Evolutionary conservation across 371 early-diverging fungal species (phyloP), one percentile per base, ranked within the genome.

Genomic region (Gilbertella persicaria): DNA sequence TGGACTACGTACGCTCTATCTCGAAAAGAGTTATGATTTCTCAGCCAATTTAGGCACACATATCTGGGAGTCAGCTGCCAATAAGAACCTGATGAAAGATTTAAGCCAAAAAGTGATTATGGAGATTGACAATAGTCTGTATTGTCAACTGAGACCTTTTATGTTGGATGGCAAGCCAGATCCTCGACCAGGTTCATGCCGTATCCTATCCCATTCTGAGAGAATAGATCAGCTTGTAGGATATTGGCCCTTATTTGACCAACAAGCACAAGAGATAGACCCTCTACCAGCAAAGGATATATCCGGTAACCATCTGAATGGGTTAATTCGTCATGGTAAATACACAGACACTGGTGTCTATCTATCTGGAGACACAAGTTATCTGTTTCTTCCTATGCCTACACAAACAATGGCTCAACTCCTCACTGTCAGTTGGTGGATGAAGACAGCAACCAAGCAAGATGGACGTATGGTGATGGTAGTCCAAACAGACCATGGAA

Each of bases 11-110:
- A 66, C 73, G 2, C 35, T 73, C 24, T 78, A 59, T 53, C 37
- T 75, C 14, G 73, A 78, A 49, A 75, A 78, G 35, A 66, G 66
- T 0, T 75, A 75, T 40, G 67, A 66, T 39, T 78, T 68, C 20
- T 56, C 58, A 14, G 55, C 50, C n/a, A 78, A 73, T 47, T 33
- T 68, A 4, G 79, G 69, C 4, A 70, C 69, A 0, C 79, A 78
- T 50, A 58, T 75, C 24, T 78, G 79, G 79, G 79, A 75, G 61
- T 74, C 75, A 8, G 75, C 75, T 5, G 71, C 79, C 9, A 75
- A 71, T 10, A 66, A 64, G 21, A 66, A 75, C 37, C 48, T 78
- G 30, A 72, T 75, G 73, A 57, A 60, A 14, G 73, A 53, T 33
- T 37, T 75, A 1, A 55, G 55, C 14, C 62, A 66, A n/a, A 50